Percentiles rank a stretch among this genome's conserved stretches.
phyloP scores from a whole-genome alignment of 306 rosid genomes.

The Senna tora region DNA sequence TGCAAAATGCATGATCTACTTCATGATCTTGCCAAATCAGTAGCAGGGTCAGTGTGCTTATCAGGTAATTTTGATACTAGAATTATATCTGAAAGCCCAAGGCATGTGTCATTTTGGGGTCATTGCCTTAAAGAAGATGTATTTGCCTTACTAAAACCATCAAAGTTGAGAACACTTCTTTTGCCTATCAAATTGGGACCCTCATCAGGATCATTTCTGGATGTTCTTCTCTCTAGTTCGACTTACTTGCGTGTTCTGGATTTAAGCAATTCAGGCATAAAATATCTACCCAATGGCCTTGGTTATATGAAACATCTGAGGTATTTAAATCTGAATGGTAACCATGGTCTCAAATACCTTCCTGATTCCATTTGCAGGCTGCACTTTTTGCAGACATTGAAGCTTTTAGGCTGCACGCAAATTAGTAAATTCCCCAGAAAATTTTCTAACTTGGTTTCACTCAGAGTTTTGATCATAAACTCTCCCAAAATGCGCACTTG shows the following conservation, averaged over 20 bases:
- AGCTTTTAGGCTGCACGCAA: conserved; percentile 7
- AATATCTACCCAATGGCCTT: conserved; percentile 18
- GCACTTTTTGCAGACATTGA: conserved; percentile 34
- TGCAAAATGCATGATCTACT: conserved; percentile 40
- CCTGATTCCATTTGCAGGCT: conserved; percentile 33
- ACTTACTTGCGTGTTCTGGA: conserved; percentile 26
- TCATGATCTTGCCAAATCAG: conserved; percentile 32
- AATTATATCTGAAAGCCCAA: conserved; percentile 2
- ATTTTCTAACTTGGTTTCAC: conserved; percentile 26
- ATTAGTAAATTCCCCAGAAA: conserved; percentile 24
- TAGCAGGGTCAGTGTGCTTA: not conserved
- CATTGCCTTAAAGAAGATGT: not conserved
- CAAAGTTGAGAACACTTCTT: conserved; percentile 30
- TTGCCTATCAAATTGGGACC: not conserved
- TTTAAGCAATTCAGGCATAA: conserved; percentile 31
- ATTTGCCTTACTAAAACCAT: not conserved
- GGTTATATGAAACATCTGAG: conserved; percentile 30
- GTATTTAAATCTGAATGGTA: conserved; percentile 36
- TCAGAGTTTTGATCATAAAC: conserved; percentile 29
- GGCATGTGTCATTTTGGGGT: conserved; percentile 22
- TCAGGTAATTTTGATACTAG: not conserved
- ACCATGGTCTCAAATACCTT: conserved; percentile 13
- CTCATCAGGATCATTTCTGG: not conserved
- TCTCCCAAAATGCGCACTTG: conserved; percentile 26
- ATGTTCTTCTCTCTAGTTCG: not conserved